These are phyloP conservation scores for Dittrichia graveolens DNA, from an alignment of 129 eudicot species.

Conservation along the genomic window DNA sequence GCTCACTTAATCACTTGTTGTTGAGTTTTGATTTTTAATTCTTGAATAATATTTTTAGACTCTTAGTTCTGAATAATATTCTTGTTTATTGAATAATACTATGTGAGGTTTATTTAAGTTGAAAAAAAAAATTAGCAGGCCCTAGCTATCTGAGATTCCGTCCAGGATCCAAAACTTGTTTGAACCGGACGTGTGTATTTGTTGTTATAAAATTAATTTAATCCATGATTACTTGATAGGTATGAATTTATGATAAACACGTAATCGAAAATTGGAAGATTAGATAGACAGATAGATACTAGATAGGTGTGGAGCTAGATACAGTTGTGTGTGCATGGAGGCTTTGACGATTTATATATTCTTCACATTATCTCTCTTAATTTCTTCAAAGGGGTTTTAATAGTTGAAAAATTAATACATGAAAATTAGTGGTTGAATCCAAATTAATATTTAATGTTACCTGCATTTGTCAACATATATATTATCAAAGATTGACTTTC, in stretches of 20 bases:
- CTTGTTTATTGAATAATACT: too few relatives aligned
- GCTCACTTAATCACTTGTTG: too few relatives aligned
- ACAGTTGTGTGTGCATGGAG: conserved; percentile 4
- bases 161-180: too few relatives aligned
- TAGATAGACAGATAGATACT: background rate
- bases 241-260: conserved; percentile 22
- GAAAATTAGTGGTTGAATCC: background rate
- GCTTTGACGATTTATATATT: background rate
- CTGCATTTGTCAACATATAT: background rate
- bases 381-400: background rate
- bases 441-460: background rate
- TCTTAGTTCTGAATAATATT: too few relatives aligned
- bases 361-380: background rate
- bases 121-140: too few relatives aligned
- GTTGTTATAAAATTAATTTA: background rate
- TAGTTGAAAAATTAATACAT: conserved; percentile 3
- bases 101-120: too few relatives aligned
- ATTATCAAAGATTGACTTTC: background rate
- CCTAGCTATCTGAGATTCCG: too few relatives aligned
- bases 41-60: too few relatives aligned
- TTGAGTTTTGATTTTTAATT: too few relatives aligned
- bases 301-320: background rate
- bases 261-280: background rate
- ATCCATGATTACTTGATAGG: background rate
- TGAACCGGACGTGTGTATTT: too few relatives aligned